Evolutionary conservation across 1,139 yeast species (phyloP).

Genomic region (Taphrina wiesneri): DNA sequence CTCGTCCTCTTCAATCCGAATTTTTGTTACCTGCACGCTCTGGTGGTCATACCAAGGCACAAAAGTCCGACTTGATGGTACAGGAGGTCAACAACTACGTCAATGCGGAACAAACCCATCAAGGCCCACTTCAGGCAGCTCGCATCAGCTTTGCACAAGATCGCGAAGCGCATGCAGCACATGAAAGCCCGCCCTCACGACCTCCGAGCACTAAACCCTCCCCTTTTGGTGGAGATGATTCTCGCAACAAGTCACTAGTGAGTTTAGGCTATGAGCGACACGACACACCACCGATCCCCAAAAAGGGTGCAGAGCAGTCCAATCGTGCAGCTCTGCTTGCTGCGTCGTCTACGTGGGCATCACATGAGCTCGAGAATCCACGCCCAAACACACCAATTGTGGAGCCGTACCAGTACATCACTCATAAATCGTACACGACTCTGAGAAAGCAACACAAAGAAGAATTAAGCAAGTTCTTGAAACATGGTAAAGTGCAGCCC

Average conservation of each 20-base stretch:
- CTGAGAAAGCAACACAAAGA: constrained; percentile 17
- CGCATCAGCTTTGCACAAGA: constrained; percentile 31
- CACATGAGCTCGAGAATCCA: constrained; percentile 26
- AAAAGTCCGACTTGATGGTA: constrained; percentile 3
- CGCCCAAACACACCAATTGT: constrained; percentile 20
- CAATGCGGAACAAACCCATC: constrained; percentile 10
- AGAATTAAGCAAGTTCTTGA: constrained; percentile 8
- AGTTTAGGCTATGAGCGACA: constrained; percentile 7
- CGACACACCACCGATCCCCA: constrained; percentile 1
- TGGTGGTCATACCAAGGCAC: background rate
- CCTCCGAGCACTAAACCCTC: constrained; percentile 6
- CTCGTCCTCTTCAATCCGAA: constrained; percentile 8
- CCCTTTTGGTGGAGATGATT: background rate
- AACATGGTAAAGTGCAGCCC: constrained; percentile 30
- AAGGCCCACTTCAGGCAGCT: constrained; percentile 19
- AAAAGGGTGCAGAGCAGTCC: background rate
- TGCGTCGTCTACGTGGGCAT: constrained; percentile 24
- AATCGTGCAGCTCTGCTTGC: constrained; percentile 25
- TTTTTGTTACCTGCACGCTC: constrained; percentile 17
- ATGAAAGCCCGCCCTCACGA: constrained; percentile 10
- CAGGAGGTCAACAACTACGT: constrained; percentile 19
- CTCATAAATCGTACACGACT: constrained; percentile 16
- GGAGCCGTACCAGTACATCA: constrained; percentile 26
- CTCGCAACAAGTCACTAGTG: background rate
- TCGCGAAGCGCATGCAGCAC: constrained; percentile 16